These are phyloP conservation scores for Tillandsia leiboldiana DNA, from an alignment of 176 grass and related monocot species.

Conservation along the genomic window DNA sequence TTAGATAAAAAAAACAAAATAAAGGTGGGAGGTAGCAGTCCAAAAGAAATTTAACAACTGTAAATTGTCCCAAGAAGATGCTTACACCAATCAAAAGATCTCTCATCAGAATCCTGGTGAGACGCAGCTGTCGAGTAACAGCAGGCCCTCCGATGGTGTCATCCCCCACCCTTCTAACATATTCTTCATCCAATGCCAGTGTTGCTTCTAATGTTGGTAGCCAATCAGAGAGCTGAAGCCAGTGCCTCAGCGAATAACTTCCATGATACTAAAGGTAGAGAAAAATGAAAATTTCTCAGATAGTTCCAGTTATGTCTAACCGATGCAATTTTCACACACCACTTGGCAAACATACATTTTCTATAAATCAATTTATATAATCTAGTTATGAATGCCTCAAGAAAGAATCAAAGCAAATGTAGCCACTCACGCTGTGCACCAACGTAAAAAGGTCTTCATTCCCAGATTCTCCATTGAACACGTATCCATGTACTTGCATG, in stretches of 20 bases:
- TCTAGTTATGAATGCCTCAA: background rate
- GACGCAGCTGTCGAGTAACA: slow-evolving; percentile 61
- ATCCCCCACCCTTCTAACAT: slow-evolving; percentile 78
- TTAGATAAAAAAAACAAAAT: background rate
- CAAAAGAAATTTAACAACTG: slow-evolving; percentile 9
- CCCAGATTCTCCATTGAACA: slow-evolving; percentile 25
- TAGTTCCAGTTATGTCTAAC: background rate
- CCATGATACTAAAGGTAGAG: slow-evolving; percentile 63
- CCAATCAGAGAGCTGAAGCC: slow-evolving; percentile 89
- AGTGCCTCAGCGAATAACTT: slow-evolving; percentile 80
- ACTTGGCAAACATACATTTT: too few relatives aligned
- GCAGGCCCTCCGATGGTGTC: slow-evolving; percentile 72
- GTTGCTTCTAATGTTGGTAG: slow-evolving; percentile 86
- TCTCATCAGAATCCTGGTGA: slow-evolving; percentile 94
- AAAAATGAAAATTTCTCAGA: slow-evolving; percentile 1
- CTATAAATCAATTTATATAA: background rate
- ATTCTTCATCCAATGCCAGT: slow-evolving; percentile 69
- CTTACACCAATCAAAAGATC: slow-evolving; percentile 96
- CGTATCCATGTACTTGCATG: slow-evolving; percentile 88
- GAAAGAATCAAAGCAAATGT: background rate
- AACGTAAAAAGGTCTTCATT: slow-evolving; percentile 53
- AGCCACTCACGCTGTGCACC: slow-evolving; percentile 66
- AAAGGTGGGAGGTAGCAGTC: too few relatives aligned
- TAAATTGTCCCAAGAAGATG: slow-evolving; percentile 11
- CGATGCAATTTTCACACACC: too few relatives aligned